Percentiles rank a stretch among this genome's conserved stretches.
phyloP scores from a whole-genome alignment of 2,329 filamentous ascomycete genomes.

The Neofusicoccum kwambonambiense region DNA sequence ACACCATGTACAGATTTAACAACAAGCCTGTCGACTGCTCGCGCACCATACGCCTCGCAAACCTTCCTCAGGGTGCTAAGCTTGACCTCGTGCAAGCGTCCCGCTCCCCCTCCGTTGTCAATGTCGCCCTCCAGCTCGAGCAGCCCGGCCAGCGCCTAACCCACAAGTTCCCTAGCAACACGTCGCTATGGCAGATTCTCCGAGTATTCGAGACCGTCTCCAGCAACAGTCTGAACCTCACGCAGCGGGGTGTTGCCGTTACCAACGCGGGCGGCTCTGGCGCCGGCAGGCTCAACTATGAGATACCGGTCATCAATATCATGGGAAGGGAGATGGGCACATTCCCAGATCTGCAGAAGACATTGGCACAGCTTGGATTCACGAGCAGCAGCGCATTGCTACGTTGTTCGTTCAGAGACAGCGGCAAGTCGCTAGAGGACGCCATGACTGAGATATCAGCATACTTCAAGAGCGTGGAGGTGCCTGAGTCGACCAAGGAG shows the following conservation, averaged over 20 bases:
- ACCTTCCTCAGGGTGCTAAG: slow-evolving; percentile 81
- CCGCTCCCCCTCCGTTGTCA: slow-evolving; percentile 79
- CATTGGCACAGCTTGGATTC: slow-evolving; percentile 79
- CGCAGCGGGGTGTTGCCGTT: slow-evolving; percentile 72
- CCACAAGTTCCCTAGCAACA: slow-evolving; percentile 85
- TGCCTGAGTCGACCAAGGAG: not conserved
- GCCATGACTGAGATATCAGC: slow-evolving; percentile 78
- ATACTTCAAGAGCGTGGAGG: slow-evolving; percentile 61
- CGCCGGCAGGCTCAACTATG: slow-evolving; percentile 77
- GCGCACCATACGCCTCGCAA: slow-evolving; percentile 77
- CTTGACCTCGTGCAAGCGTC: slow-evolving; percentile 88
- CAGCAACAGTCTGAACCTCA: slow-evolving; percentile 66
- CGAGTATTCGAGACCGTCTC: slow-evolving; percentile 81
- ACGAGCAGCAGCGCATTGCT: slow-evolving; percentile 81
- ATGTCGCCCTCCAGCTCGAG: slow-evolving; percentile 80
- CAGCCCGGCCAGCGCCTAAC: slow-evolving; percentile 71
- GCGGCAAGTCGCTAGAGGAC: slow-evolving; percentile 75
- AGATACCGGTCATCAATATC: slow-evolving; percentile 80
- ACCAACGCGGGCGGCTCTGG: slow-evolving; percentile 56
- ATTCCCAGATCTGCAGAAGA: slow-evolving; percentile 84
- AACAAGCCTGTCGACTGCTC: slow-evolving; percentile 86
- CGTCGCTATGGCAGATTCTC: slow-evolving; percentile 84
- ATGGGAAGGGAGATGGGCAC: slow-evolving; percentile 76
- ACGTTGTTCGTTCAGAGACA: slow-evolving; percentile 72
- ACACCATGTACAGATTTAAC: slow-evolving; percentile 48